Percentiles rank a stretch among this genome's conserved stretches.
Conservation (phyloP, 331 rosid genomes). For the Cydonia oblonga region DNA sequence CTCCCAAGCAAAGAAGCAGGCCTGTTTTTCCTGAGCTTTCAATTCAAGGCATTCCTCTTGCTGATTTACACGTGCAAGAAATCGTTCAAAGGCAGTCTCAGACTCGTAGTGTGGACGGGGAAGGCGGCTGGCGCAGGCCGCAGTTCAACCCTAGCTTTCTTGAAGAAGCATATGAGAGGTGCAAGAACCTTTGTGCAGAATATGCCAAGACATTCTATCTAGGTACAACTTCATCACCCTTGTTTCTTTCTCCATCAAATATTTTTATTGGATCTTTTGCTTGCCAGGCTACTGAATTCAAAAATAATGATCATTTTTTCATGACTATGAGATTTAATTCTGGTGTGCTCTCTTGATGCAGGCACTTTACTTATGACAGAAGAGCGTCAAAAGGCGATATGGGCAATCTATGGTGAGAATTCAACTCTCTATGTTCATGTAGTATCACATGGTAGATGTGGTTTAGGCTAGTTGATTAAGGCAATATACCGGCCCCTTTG, state of each 20-base stretch:
- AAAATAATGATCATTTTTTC: neutral
- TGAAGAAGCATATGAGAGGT: conserved; percentile 57
- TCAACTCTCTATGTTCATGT: neutral
- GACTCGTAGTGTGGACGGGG: neutral
- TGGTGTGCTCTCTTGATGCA: conserved; percentile 12
- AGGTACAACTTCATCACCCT: conserved; percentile 24
- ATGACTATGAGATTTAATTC: neutral
- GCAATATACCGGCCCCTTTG: neutral
- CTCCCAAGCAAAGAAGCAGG: conserved; percentile 28
- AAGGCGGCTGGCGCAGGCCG: conserved; percentile 1
- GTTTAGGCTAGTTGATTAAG: neutral
- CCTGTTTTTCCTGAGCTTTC: conserved; percentile 27
- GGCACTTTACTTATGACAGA: conserved; percentile 81
- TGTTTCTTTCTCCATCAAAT: neutral
- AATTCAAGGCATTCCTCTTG: conserved; percentile 39
- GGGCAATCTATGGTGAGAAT: conserved; percentile 78
- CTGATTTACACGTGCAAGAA: conserved; percentile 46
- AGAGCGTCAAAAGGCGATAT: conserved; percentile 76
- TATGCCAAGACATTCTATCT: conserved; percentile 87
- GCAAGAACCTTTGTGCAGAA: conserved; percentile 66
- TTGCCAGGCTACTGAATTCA: neutral
- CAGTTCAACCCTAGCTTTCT: conserved; percentile 43
- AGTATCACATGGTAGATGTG: neutral
- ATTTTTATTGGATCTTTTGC: neutral
- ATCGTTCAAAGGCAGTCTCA: conserved; percentile 56